Base-by-base conservation (phyloP, 2,329 filamentous ascomycete genomes). In the Colletotrichum costaricense region DNA sequence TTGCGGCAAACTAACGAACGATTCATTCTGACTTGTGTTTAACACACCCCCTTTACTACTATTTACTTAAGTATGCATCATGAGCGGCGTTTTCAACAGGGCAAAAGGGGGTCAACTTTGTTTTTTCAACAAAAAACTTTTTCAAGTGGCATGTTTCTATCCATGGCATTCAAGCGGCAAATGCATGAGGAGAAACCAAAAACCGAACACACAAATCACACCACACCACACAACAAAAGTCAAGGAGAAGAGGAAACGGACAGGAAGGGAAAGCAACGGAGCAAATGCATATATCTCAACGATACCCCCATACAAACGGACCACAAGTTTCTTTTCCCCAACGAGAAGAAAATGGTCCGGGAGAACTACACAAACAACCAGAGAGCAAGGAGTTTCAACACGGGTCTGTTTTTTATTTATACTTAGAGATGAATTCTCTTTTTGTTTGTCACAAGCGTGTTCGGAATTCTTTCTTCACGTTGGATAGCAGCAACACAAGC, bases 261-360 rank as follows among this genome's bases (percentile, higher is more conserved):
- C 42, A 38, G 65, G 69, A 70, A 49, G 55, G 67, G 63, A 67
- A 63, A 57, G 58, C 63, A 69, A 67, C 63, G 62, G 76, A 75
- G 73, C 75, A 74, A 64, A 22, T 79, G 78, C 77, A 78, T 76
- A 82, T 78, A 84, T 83, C 82, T 84, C 82, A 84, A 83, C 82
- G 82, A 84, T 84, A 84, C 82, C 82, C 82, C 76, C 16, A 49
- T n/a, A 77, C 70, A 73, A 55, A 75, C 63, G 69, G 73, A 75
- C 72, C 59, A 69, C 55, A 49, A 28, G 26, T 35, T 19, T 65
- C 70, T 73, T 73, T 66, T 33, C 67, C 67, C 67, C 49, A 70
- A 69, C 60, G 62, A 62, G 59, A 72, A 73, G 59, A 63, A 52
- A 52, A 63, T 38, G 26, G 46, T 60, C 56, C 49, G 60, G 62